These are phyloP conservation scores for Vigna hirtella DNA, from an alignment of 306 rosid species.

Conservation along the genomic window DNA sequence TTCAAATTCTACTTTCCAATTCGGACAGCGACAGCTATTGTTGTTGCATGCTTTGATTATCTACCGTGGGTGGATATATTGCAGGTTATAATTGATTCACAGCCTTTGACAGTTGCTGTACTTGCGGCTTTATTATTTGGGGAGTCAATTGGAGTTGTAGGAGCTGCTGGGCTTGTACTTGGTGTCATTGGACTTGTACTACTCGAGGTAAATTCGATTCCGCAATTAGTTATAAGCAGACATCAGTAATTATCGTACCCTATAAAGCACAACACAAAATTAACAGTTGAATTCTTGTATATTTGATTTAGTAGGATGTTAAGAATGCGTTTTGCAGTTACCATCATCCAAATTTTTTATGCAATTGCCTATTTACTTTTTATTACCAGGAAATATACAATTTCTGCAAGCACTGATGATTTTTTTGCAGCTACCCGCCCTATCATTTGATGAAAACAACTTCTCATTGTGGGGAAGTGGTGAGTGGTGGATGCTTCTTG, in stretches of 20 bases:
- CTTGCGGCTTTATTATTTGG: slow-evolving; percentile 90
- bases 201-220: slow-evolving; percentile 73
- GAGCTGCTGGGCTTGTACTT: slow-evolving; percentile 90
- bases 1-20: slow-evolving; percentile 22
- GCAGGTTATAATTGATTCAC: slow-evolving; percentile 97
- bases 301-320: slow-evolving; percentile 20
- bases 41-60: slow-evolving; percentile 36
- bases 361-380: slow-evolving; percentile 15
- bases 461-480: slow-evolving; percentile 97
- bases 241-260: slow-evolving; percentile 1
- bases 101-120: slow-evolving; percentile 93
- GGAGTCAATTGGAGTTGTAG: slow-evolving; percentile 84
- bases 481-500: slow-evolving; percentile 99
- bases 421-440: slow-evolving; percentile 69
- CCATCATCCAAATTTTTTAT: not conserved
- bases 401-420: slow-evolving; percentile 12
- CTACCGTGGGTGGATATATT: slow-evolving; percentile 18
- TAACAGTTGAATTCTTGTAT: slow-evolving; percentile 8
- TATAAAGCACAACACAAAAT: slow-evolving; percentile 4
- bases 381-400: not conserved
- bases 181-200: slow-evolving; percentile 87
- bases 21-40: not conserved
- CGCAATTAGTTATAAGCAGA: not conserved
- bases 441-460: slow-evolving; percentile 64
- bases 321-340: slow-evolving; percentile 26